phyloP scores from a whole-genome alignment of 495 filamentous ascomycete genomes.

The Xylaria nigripes region DNA sequence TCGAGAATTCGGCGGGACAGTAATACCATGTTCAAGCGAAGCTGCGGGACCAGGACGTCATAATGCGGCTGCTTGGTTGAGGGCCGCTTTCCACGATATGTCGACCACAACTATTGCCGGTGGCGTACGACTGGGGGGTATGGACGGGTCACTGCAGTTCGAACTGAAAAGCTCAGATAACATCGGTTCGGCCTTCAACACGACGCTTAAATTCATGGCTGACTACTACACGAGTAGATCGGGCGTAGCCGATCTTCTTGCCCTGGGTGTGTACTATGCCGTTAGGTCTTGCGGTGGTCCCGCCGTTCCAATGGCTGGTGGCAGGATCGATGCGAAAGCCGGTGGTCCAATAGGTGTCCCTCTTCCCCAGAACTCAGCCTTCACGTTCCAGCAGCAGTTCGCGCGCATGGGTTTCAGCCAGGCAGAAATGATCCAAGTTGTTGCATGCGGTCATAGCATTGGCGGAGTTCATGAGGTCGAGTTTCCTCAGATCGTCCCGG shows the following conservation, averaged over 20 bases:
- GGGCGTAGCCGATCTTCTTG: constrained; percentile 50
- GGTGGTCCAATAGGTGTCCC: constrained; percentile 49
- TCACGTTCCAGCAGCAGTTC: constrained; percentile 47
- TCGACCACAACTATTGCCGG: constrained; percentile 40
- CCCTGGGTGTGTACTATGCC: constrained; percentile 49
- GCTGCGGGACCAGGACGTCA: constrained; percentile 46
- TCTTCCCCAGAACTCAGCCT: constrained; percentile 47
- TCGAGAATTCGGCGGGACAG: constrained; percentile 45
- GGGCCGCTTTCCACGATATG: constrained; percentile 58
- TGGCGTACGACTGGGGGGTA: constrained; percentile 37
- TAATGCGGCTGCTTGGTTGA: constrained; percentile 54
- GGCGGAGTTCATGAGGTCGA: constrained; percentile 51
- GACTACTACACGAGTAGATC: constrained; percentile 45
- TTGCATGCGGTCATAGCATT: constrained; percentile 55
- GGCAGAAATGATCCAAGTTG: constrained; percentile 52
- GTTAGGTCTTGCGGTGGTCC: constrained; percentile 54
- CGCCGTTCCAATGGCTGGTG: constrained; percentile 44
- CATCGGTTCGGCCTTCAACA: constrained; percentile 49
- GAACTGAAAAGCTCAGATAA: constrained; percentile 51
- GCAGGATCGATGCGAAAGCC: constrained; percentile 46
- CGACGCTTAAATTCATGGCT: constrained; percentile 46
- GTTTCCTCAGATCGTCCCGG: constrained; percentile 47
- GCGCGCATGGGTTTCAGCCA: constrained; percentile 48
- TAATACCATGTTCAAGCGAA: constrained; percentile 51
- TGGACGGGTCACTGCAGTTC: constrained; percentile 54